Conservation (phyloP, 768 basidiomycete species). For the Xerocomellus amylosporus region DNA sequence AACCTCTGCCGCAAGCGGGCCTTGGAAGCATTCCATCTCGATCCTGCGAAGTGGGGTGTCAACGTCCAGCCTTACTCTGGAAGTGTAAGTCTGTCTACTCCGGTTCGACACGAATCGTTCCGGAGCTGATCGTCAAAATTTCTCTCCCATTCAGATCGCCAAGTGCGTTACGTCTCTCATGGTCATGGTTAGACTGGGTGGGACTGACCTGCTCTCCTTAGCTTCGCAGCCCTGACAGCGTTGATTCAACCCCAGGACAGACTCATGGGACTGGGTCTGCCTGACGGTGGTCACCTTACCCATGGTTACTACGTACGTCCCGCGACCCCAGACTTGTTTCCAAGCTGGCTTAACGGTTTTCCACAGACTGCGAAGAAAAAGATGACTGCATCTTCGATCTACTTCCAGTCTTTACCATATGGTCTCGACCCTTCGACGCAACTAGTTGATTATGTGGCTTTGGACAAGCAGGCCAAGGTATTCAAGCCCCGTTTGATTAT, state of each 20-base stretch:
- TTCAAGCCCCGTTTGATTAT: conserved; percentile 96
- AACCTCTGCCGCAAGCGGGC: conserved; percentile 93
- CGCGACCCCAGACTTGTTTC: background rate
- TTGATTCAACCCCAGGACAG: conserved; percentile 96
- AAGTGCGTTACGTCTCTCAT: conserved; percentile 53
- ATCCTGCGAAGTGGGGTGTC: conserved; percentile 92
- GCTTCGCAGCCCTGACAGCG: conserved; percentile 96
- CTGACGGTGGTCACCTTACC: conserved; percentile 95
- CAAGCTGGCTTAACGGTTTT: conserved; percentile 2
- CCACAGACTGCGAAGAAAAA: conserved; percentile 94
- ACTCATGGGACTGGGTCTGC: conserved; percentile 97
- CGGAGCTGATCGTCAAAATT: conserved; percentile 13
- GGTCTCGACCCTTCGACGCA: conserved; percentile 78
- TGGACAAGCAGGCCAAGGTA: conserved; percentile 83
- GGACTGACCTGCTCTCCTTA: conserved; percentile 31
- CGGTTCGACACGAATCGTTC: background rate
- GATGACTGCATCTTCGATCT: conserved; percentile 99
- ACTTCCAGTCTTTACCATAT: conserved; percentile 99
- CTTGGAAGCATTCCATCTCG: conserved; percentile 92
- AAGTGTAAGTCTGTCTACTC: conserved; percentile 51
- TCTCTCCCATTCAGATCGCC: conserved; percentile 58
- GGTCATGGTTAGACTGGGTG: background rate
- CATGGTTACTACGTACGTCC: conserved; percentile 90
- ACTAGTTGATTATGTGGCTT: conserved; percentile 81
- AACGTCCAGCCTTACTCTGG: conserved; percentile 99